Percentiles rank a stretch among this genome's conserved stretches.
These are phyloP conservation scores for Puya raimondii DNA, from an alignment of 176 grass and related monocot genomes.

Conservation along the genomic window DNA sequence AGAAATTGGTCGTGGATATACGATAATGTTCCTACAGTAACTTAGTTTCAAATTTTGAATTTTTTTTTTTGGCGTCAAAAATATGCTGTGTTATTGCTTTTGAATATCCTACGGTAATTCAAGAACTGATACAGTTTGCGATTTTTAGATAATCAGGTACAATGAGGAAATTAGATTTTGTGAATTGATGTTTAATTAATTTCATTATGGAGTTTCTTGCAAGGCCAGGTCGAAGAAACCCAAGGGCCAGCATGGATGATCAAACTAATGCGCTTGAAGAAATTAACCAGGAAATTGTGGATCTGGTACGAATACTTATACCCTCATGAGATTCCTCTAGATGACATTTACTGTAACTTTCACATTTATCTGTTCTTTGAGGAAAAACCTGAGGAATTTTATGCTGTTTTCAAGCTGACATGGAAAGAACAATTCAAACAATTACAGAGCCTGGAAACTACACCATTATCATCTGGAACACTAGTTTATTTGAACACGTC, in stretches of 20 bases:
- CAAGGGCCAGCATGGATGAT: constrained; percentile 2
- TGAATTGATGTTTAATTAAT: not conserved
- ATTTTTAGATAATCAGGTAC: not conserved
- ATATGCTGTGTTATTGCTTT: too few relatives aligned
- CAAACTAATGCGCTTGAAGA: constrained; percentile 26
- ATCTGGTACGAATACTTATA: constrained; percentile 28
- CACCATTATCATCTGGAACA: too few relatives aligned
- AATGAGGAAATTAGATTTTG: not conserved
- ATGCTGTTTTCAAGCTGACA: not conserved
- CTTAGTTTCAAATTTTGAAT: too few relatives aligned
- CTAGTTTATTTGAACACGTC: too few relatives aligned
- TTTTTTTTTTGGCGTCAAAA: too few relatives aligned
- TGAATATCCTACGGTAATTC: too few relatives aligned
- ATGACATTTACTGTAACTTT: not conserved
- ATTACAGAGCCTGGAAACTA: too few relatives aligned
- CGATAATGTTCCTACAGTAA: too few relatives aligned
- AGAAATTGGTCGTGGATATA: too few relatives aligned
- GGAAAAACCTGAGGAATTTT: not conserved
- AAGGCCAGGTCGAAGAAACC: not conserved
- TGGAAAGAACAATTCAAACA: too few relatives aligned
- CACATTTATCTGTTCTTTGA: not conserved
- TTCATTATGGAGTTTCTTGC: not conserved
- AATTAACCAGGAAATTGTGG: constrained; percentile 46
- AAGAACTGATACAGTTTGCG: not conserved
- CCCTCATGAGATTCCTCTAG: not conserved